A percentile compares a stretch with the other conserved stretches of the same genome.
phyloP scores from a whole-genome alignment of 192 early-diverging fungal species.

The Entophlyctis helioformis region DNA sequence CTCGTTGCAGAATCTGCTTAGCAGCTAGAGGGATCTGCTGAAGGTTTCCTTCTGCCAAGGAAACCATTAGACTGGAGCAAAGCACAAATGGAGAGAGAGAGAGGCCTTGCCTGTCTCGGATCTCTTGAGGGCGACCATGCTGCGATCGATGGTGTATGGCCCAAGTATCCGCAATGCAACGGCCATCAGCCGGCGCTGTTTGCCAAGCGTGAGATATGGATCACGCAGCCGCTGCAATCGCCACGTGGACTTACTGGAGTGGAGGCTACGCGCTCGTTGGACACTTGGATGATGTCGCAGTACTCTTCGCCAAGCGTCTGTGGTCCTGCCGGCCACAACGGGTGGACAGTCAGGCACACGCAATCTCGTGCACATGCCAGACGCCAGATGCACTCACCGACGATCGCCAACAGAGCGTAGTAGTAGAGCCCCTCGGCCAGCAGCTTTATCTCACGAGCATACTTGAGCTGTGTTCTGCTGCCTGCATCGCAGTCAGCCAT shows the following conservation, averaged over 20 bases:
- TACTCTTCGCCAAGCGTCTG: slow-evolving; percentile 95
- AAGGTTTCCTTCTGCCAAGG: no score
- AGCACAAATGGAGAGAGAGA: not conserved
- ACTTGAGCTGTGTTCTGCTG: no score
- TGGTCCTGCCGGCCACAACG: slow-evolving; percentile 30
- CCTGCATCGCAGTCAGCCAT: no score
- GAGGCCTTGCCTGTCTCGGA: not conserved
- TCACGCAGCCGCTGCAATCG: not conserved
- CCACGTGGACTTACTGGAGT: slow-evolving; percentile 1
- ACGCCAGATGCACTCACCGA: not conserved
- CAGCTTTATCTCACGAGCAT: no score
- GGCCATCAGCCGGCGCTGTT: no score
- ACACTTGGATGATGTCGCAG: slow-evolving; percentile 70
- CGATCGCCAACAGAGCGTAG: no score
- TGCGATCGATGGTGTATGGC: no score
- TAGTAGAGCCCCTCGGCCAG: no score
- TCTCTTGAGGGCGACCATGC: not conserved
- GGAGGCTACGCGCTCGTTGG: slow-evolving; percentile 32
- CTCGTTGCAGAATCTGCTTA: not conserved
- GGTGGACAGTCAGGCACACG: not conserved
- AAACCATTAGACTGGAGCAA: no score
- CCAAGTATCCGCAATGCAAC: no score
- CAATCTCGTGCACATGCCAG: not conserved
- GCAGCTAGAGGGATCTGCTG: not conserved
- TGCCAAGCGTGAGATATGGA: no score